Base-by-base conservation (phyloP, 768 basidiomycete species). In the Xerocomellus intermedius region DNA sequence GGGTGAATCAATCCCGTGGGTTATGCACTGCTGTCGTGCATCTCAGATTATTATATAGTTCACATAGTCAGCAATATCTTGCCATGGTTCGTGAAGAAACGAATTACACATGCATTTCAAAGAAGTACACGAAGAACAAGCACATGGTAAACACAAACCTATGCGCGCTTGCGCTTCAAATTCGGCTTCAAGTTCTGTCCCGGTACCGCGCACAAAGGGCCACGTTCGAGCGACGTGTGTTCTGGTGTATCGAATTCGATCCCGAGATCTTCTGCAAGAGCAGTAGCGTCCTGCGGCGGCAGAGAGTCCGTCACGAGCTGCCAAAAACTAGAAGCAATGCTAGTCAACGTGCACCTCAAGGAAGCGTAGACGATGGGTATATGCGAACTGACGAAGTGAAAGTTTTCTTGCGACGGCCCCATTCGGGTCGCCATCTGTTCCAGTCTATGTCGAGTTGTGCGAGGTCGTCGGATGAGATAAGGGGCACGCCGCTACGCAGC, bases 161-260 rank as follows among this genome's bases (percentile, higher is more conserved):
- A 70, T 35, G 61, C 59, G 14, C 81, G 81, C 64, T 84, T 85
- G 55, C 83, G 75, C 69, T 85, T 85, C 57, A 84, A 64, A 14
- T 59, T 59, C 33, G 73, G 73, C 26, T 61, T 65, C 48, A 64
- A 60, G 50, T 67, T 74, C 32, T 59, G 56, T 36, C 54, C 58
- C 0, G 70, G 64, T 19, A 28, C 48, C 2, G 64, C 69, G 63
- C 84, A 90, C 26, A 93, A 73, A 49, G 82, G 68, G 5, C 85
- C 79, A 38, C 76, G 75, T 70, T 94, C 93, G 28, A 95, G 70
- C 24, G 71, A 73, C 35, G 61, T 59, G 60, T 91, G 90, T 69
- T 94, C 93, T 4, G 77, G 63, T 12, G 87, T 83, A 63, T 96
- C 94, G 38, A 75, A 73, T 66, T 91, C 89, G 55, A 95, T 82